Evolutionary conservation across 805 yeast genomes (phyloP), one percentile per base, ranked within the genome.

Genomic region (Metschnikowia drakensbergensis): DNA sequence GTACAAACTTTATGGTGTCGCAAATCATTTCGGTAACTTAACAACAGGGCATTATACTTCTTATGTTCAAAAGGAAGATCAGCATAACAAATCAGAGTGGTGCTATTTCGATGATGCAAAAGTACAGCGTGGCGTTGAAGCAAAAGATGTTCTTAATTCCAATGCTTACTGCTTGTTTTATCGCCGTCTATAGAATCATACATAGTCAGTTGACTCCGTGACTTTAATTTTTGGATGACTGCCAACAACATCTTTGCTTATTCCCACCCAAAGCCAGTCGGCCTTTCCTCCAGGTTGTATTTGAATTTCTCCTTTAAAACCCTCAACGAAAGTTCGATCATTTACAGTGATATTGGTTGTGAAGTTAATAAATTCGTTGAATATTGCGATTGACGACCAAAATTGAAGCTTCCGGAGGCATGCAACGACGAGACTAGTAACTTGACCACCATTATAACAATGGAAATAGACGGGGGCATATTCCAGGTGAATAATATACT

Each of bases 21-120:
- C 88, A 11, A 83, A 88, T 55, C 97, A 91, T 65, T 82, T 69
- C 52, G 97, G 97, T 9, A 82, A 86, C 35, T 72, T 91, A 34
- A 79, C 83, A 37, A 86, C 91, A 6, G 97, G 97, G 0, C 97
- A 91, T 65, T 91, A 91, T 65, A 91, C 97, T 0, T 71, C 96
- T 0, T 87, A 74, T 60, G 92, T 88, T 4, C 70, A 81, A 60
- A 88, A 88, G n/a, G 63, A 64, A 37, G 70, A 66, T 42, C 29
- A 51, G 10, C 82, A 82, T 26, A 62, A 64, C 22, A 66, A 60
- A 35, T 69, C 71, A 47, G 85, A 83, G 1, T 90, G 96, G 96
- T 82, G 87, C 58, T 80, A 82, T 52, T 90, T 84, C 64, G 96
- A 90, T 64, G 97, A 90, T 64, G 77, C 87, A 0, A 78, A 75